These are phyloP conservation scores for Cladosporium sp. DNA, from an alignment of 2,329 filamentous ascomycete species.

Conservation along the genomic window DNA sequence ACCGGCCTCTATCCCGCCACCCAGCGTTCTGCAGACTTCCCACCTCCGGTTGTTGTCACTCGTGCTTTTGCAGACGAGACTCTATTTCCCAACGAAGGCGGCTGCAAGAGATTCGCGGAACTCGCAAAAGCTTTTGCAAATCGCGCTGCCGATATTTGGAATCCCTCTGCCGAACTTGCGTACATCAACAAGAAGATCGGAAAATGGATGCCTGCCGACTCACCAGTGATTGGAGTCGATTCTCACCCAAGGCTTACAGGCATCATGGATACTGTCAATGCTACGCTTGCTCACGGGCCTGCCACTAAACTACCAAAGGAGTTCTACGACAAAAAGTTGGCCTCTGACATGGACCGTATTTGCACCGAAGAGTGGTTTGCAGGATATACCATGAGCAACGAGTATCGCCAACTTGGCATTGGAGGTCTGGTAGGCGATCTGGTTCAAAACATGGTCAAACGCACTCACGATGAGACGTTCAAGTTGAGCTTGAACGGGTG, in stretches of 20 bases:
- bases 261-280: constrained; percentile 91
- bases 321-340: constrained; percentile 76
- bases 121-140: constrained; percentile 45
- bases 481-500: constrained; percentile 79
- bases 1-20: constrained; percentile 44
- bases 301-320: constrained; percentile 72
- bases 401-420: constrained; percentile 87
- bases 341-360: constrained; percentile 65
- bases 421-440: constrained; percentile 81
- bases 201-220: constrained; percentile 75
- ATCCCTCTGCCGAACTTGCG: constrained; percentile 68
- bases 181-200: constrained; percentile 73
- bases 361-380: constrained; percentile 88
- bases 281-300: constrained; percentile 77
- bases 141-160: constrained; percentile 44
- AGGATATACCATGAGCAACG: constrained; percentile 75
- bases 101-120: constrained; percentile 45
- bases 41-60: constrained; percentile 41
- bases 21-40: constrained; percentile 38
- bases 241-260: constrained; percentile 78
- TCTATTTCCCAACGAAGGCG: constrained; percentile 46
- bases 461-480: constrained; percentile 46
- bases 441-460: constrained; percentile 50
- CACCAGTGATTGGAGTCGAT: constrained; percentile 70
- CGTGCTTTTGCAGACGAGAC: constrained; percentile 45